Conservation (phyloP, 495 filamentous ascomycete species). For the Penicillium canariense region DNA sequence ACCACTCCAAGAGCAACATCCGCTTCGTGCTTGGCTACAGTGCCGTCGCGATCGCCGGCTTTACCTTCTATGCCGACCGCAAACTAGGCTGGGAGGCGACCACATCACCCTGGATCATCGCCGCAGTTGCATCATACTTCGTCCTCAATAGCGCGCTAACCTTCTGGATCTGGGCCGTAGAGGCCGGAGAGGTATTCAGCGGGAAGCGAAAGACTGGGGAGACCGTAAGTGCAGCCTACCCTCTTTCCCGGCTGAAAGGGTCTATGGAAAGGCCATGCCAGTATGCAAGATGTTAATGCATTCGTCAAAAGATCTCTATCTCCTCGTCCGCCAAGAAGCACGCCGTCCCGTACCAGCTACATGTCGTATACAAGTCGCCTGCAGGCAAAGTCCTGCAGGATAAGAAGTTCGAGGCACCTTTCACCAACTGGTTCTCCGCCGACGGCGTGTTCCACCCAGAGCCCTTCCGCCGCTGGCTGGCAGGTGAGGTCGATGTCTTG, state of each 20-base stretch:
- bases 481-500: conserved; percentile 64
- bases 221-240: conserved; percentile 39
- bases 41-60: conserved; percentile 74
- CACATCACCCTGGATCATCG: conserved; percentile 65
- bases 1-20: conserved; percentile 75
- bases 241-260: background rate
- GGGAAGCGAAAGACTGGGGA: conserved; percentile 59
- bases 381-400: conserved; percentile 42
- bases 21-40: conserved; percentile 79
- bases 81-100: conserved; percentile 83
- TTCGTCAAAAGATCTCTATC: conserved; percentile 57
- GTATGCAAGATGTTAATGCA: background rate
- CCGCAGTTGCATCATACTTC: conserved; percentile 77
- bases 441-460: conserved; percentile 77
- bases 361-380: conserved; percentile 53
- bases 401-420: conserved; percentile 62
- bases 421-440: conserved; percentile 82
- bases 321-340: conserved; percentile 70
- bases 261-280: background rate
- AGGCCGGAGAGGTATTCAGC: conserved; percentile 76
- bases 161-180: conserved; percentile 82
- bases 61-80: conserved; percentile 88
- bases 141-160: conserved; percentile 75
- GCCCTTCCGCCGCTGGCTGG: conserved; percentile 82
- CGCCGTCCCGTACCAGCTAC: conserved; percentile 72